A percentile compares a stretch with the other conserved stretches of the same genome.
Conservation (phyloP, 768 basidiomycete species). For the Rhizopogon salebrosus region DNA sequence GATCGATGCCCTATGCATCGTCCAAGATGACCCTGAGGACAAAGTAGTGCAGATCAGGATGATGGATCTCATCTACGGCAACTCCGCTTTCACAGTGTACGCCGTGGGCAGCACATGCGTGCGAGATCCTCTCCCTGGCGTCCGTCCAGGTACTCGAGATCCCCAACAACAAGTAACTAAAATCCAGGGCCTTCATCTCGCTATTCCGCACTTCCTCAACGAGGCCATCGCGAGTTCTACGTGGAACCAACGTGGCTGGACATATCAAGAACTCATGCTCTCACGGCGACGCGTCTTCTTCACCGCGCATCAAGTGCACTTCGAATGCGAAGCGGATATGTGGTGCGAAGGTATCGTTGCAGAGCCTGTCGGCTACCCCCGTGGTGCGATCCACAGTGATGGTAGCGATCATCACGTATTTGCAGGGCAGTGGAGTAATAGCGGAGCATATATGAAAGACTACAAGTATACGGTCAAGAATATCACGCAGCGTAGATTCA, state of each 20-base stretch:
- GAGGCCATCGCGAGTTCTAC: slow-evolving; percentile 3
- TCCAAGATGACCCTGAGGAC: slow-evolving; percentile 3
- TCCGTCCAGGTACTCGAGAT: slow-evolving; percentile 4
- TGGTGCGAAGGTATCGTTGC: slow-evolving; percentile 20
- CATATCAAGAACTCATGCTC: slow-evolving; percentile 14
- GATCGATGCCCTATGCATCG: slow-evolving; percentile 5
- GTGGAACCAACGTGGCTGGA: slow-evolving; percentile 18
- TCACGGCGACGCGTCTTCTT: slow-evolving; percentile 17
- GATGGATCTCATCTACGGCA: slow-evolving; percentile 1
- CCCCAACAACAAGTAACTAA: slow-evolving; percentile 10
- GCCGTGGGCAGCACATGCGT: neutral
- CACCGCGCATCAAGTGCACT: slow-evolving; percentile 16
- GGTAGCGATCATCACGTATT: no score
- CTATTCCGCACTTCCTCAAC: slow-evolving; percentile 9
- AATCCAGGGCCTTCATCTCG: slow-evolving; percentile 15
- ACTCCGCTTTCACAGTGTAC: neutral
- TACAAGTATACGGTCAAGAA: no score
- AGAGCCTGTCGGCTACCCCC: slow-evolving; percentile 1
- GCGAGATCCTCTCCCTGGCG: neutral
- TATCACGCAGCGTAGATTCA: no score
- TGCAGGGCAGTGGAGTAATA: no score
- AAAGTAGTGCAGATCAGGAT: neutral
- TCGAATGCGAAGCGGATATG: slow-evolving; percentile 11
- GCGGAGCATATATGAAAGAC: no score
- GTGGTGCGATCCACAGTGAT: no score